phyloP scores from a whole-genome alignment of 495 filamentous ascomycete species.

The Penicillium paradoxum region DNA sequence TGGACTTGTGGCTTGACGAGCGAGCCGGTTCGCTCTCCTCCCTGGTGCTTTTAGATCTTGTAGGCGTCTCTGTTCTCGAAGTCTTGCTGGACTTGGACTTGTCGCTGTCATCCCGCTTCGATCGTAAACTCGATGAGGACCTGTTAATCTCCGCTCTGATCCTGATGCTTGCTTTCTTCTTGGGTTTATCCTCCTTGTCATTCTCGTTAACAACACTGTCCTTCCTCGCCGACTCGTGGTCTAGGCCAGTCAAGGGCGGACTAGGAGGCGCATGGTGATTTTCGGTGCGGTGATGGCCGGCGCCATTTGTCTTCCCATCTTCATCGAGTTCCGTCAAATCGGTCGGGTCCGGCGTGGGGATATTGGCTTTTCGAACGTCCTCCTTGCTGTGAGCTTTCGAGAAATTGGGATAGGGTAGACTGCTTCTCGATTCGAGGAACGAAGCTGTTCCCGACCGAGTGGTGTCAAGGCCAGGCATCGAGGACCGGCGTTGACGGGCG shows the following conservation, averaged over 20 bases:
- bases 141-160: conserved; percentile 39
- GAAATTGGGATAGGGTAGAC: conserved; percentile 77
- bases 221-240: conserved; percentile 43
- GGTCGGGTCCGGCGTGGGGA: conserved; percentile 74
- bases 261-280: conserved; percentile 52
- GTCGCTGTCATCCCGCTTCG: conserved; percentile 32
- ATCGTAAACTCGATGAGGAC: conserved; percentile 40
- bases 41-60: conserved; percentile 32
- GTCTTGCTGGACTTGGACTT: conserved; percentile 37
- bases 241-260: conserved; percentile 55
- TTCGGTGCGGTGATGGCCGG: conserved; percentile 20
- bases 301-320: conserved; percentile 23
- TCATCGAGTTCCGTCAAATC: conserved; percentile 58
- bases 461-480: conserved; percentile 46
- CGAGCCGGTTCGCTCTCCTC: conserved; percentile 31
- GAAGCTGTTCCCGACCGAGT: conserved; percentile 36
- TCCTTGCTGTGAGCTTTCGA: conserved; percentile 90
- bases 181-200: conserved; percentile 36
- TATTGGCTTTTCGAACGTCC: conserved; percentile 61
- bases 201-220: conserved; percentile 39
- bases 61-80: conserved; percentile 37
- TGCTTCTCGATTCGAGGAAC: conserved; percentile 51
- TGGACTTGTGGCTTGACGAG: conserved; percentile 32
- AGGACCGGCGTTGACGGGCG: conserved; percentile 39
- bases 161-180: conserved; percentile 35